These are phyloP conservation scores for Nicotiana paniculata DNA, from an alignment of 257 asterid species.

Conservation along the genomic window DNA sequence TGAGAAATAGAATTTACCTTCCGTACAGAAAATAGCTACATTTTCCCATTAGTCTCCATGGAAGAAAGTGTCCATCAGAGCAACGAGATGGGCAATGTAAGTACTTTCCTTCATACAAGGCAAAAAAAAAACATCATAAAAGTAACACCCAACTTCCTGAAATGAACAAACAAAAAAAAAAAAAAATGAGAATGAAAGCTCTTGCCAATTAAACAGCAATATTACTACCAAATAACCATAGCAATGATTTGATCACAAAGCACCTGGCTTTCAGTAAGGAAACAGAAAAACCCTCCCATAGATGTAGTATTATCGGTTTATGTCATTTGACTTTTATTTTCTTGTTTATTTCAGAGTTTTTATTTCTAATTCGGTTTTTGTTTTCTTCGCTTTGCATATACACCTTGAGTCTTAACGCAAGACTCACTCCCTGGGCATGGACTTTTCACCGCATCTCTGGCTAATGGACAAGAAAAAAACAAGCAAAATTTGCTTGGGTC, in stretches of 20 bases:
- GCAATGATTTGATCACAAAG: not conserved
- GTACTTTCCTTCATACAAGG: not conserved
- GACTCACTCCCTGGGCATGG: too few species aligned
- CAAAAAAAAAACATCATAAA: not conserved
- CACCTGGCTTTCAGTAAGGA: slow-evolving; percentile 4
- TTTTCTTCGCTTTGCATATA: too few species aligned
- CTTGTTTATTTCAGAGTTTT: too few species aligned
- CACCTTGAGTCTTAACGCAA: too few species aligned
- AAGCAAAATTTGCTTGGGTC: too few species aligned
- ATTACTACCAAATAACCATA: not conserved
- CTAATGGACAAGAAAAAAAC: too few species aligned
- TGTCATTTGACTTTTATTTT: too few species aligned
- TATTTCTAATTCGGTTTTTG: too few species aligned
- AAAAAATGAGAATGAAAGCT: not conserved
- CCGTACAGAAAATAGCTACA: not conserved
- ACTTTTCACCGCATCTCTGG: too few species aligned
- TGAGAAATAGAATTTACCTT: not conserved
- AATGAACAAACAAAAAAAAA: not conserved
- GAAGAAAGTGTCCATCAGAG: not conserved
- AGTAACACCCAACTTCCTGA: slow-evolving; percentile 2
- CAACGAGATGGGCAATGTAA: not conserved
- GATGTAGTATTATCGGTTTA: not conserved
- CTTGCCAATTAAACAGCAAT: not conserved
- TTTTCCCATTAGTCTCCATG: not conserved
- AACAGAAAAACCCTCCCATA: not conserved